Conservation (phyloP, 2,329 filamentous ascomycete genomes). For the Fusarium sp. region DNA sequence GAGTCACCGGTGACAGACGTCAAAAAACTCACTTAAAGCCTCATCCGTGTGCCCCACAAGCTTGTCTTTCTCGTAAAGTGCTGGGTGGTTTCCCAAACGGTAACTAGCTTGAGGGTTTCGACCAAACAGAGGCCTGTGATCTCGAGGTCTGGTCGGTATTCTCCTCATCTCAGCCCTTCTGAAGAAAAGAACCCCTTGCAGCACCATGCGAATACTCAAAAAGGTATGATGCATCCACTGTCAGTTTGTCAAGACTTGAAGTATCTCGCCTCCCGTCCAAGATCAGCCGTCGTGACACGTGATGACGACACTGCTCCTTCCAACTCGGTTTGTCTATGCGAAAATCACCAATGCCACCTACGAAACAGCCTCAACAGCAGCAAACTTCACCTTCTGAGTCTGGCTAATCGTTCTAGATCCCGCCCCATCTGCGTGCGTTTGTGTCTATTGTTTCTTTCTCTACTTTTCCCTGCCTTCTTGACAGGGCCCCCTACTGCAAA, state of each 20-base stretch:
- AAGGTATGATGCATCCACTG: neutral
- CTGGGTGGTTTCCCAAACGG: conserved; percentile 1
- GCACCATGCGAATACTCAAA: conserved; percentile 11
- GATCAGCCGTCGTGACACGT: conserved; percentile 40
- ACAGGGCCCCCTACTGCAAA: neutral
- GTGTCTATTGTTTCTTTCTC: neutral
- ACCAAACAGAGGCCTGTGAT: conserved; percentile 40
- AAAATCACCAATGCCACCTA: conserved; percentile 35
- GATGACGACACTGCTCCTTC: conserved; percentile 39
- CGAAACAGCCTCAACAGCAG: conserved; percentile 6
- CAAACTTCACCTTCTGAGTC: conserved; percentile 7
- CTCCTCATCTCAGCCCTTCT: conserved; percentile 27
- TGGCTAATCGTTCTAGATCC: conserved; percentile 23
- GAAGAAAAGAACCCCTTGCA: conserved; percentile 12
- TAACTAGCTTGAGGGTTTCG: conserved; percentile 1
- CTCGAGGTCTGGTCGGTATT: conserved; percentile 5
- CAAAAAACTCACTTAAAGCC: conserved; percentile 28
- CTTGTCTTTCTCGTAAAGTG: conserved; percentile 1
- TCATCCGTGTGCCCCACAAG: conserved; percentile 25
- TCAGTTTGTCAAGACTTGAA: neutral
- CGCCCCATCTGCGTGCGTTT: neutral
- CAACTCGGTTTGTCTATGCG: conserved; percentile 25
- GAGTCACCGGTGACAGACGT: neutral
- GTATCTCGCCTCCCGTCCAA: conserved; percentile 17
- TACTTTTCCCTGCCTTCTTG: neutral